Evolutionary conservation across 352 stramenopile genomes (phyloP).

Genomic region (Pythium myriotylum): DNA sequence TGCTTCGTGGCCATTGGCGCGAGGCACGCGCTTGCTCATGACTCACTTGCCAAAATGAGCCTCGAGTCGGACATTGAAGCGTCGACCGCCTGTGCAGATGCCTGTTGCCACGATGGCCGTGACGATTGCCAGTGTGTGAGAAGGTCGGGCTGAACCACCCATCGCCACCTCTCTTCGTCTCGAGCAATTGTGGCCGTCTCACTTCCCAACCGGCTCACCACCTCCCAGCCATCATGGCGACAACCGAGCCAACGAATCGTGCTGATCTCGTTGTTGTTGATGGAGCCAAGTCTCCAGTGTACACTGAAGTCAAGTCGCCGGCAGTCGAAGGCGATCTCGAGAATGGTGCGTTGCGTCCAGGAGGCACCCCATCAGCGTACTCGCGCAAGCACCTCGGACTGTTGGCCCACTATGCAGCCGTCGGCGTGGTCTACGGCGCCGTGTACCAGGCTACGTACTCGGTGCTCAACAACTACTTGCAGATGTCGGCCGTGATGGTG

Average conservation of each 20-base stretch:
- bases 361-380: constrained; percentile 29
- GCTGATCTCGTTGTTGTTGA: neutral
- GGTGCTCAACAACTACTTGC: constrained; percentile 36
- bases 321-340: constrained; percentile 15
- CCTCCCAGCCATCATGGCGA: neutral
- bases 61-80: neutral
- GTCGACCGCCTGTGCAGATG: neutral
- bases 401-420: constrained; percentile 29
- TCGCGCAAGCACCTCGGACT: constrained; percentile 31
- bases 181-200: neutral
- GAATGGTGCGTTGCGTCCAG: constrained; percentile 24
- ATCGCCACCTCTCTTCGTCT: too few relatives aligned
- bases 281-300: neutral
- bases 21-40: constrained; percentile 2
- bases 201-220: neutral
- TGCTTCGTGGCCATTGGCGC: constrained; percentile 8
- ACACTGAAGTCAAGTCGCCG: constrained; percentile 3
- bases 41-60: constrained; percentile 9
- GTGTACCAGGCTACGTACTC: constrained; percentile 31
- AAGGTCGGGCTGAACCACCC: too few relatives aligned
- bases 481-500: constrained; percentile 28
- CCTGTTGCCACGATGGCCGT: neutral
- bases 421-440: constrained; percentile 31
- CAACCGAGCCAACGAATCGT: neutral
- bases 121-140: neutral